Conservation (phyloP, 352 stramenopile species). For the Pythium phragmitis region DNA sequence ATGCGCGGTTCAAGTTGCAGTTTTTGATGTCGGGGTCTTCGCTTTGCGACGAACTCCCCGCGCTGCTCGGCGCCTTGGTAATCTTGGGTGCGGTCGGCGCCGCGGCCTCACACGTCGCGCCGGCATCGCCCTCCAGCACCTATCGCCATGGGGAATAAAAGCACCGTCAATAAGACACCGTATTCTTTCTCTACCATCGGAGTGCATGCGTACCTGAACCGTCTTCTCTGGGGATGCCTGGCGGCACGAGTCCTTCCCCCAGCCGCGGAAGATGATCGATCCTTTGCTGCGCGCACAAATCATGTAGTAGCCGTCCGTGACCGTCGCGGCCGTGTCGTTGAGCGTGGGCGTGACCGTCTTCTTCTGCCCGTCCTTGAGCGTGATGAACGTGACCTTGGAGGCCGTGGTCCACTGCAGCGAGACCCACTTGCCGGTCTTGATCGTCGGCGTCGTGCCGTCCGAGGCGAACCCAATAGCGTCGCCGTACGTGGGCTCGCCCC, state of each 20-base stretch:
- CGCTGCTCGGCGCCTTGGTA: background rate
- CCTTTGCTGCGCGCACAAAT: constrained; percentile 56
- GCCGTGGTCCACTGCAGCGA: constrained; percentile 48
- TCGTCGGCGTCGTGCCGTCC: constrained; percentile 26
- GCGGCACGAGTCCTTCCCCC: constrained; percentile 50
- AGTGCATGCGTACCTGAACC: constrained; percentile 30
- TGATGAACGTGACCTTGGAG: constrained; percentile 64
- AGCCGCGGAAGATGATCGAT: constrained; percentile 61
- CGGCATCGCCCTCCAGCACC: constrained; percentile 32
- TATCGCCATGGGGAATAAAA: constrained; percentile 1
- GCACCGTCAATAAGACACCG: no score
- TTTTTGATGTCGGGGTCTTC: constrained; percentile 29
- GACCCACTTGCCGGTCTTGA: constrained; percentile 39
- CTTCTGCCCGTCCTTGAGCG: constrained; percentile 59
- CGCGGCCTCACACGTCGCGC: constrained; percentile 21
- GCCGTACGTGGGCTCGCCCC: constrained; percentile 26
- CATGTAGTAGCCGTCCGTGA: constrained; percentile 44
- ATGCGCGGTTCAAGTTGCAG: constrained; percentile 59
- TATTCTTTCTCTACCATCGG: background rate
- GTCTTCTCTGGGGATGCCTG: constrained; percentile 49
- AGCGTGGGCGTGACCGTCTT: constrained; percentile 57
- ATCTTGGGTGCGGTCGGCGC: constrained; percentile 15
- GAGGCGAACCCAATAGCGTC: constrained; percentile 17
- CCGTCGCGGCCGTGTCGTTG: constrained; percentile 31
- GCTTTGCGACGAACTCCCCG: constrained; percentile 18